These are phyloP conservation scores for Ophiostoma australiae DNA, from an alignment of 2,329 filamentous ascomycete species.

Conservation along the genomic window DNA sequence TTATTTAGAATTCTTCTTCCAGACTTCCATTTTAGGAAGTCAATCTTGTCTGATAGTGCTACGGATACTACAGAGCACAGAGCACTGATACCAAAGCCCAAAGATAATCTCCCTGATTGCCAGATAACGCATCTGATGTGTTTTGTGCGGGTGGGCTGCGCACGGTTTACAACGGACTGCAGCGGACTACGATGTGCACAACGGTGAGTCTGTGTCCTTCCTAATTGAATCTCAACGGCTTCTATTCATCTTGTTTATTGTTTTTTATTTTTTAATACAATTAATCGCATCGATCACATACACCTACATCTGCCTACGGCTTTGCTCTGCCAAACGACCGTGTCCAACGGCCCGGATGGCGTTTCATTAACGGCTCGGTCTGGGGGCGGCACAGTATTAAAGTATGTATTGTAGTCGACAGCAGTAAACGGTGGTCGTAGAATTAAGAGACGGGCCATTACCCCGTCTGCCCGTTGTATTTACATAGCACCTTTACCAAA, in stretches of 20 bases:
- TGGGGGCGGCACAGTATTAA: background rate
- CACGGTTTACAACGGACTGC: background rate
- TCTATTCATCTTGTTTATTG: background rate
- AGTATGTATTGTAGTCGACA: background rate
- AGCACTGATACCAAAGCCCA: background rate
- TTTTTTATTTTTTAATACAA: background rate
- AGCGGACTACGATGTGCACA: too few relatives aligned
- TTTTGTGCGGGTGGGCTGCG: constrained; percentile 1
- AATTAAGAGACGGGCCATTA: background rate
- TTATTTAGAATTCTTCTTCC: constrained; percentile 9
- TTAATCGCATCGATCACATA: too few relatives aligned
- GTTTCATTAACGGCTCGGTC: constrained; percentile 5
- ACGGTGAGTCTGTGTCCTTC: background rate
- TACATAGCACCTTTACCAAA: too few relatives aligned
- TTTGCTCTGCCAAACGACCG: background rate
- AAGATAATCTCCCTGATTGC: background rate
- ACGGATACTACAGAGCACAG: too few relatives aligned
- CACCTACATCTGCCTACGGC: background rate
- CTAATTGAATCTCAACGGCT: background rate
- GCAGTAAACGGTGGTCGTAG: background rate
- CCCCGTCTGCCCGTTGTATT: background rate
- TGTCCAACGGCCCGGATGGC: background rate
- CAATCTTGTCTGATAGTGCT: background rate
- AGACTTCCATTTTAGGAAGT: constrained; percentile 10
- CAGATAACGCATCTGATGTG: background rate